Evolutionary conservation across 768 basidiomycete genomes (phyloP), one percentile per base, ranked within the genome.

Genomic region (Cubamyces sp.): DNA sequence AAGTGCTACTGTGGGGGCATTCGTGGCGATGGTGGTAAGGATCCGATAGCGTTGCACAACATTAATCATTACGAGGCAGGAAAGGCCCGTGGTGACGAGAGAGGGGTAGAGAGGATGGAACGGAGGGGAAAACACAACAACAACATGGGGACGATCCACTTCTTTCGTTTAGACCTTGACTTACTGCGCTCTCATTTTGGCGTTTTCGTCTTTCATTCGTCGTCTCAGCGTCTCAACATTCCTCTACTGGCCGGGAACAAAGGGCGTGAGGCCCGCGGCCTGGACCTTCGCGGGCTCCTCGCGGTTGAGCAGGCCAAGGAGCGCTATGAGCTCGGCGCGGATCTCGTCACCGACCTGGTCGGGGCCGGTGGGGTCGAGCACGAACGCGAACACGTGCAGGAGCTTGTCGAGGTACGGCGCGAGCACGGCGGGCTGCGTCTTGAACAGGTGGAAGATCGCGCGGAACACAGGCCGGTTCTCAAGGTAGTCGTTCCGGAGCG

Each of bases 391-490:
- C 41, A 94, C 87, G 14, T 78, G 76, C 37, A 98, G 81, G 23
- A 99, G 78, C 54, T 81, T 81, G 70, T 96, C 92, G 70, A 98
- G 81, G 78, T 88, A 84, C 2, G 88, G 86, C 42, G 84, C 81
- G 39, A 98, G 82, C 1, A 83, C 78, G 49, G 84, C 80, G 15
- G 91, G 86, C 70, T 88, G 84, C n/a, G 80, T 84, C 64, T 84
- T 84, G 85, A 95, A 94, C 50, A 98, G 81, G 65, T 87, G 82
- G 86, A 98, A 92, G 68, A 99, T 80, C 6, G 92, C 89, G 28
- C 87, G 85, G 84, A 96, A 96, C 45, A 94, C 86, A 1, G 94
- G 87, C 40, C 86, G 82, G 76, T 97, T 96, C 77, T 98, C 97
- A 63, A 94, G 84, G 67, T 79, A 84, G 75, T 99, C 97, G 73